A percentile compares a stretch with the other conserved stretches of the same genome.
These are phyloP conservation scores for Dillenia turbinata DNA, from an alignment of 164 flowering plant genomes.

Conservation along the genomic window DNA sequence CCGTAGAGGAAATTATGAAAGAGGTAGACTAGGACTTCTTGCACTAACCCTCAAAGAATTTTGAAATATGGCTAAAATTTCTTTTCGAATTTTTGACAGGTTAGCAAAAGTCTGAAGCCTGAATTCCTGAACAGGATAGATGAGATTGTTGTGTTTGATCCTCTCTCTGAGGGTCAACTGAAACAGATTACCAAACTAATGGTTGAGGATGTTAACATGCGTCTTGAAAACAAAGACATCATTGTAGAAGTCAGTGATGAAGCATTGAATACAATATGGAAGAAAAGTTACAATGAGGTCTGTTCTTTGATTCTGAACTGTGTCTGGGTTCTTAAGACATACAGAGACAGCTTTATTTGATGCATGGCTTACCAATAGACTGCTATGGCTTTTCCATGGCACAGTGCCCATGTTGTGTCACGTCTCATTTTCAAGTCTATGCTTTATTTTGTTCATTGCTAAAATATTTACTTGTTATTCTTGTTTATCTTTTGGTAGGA, in stretches of 20 bases:
- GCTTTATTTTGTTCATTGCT: too few relatives aligned
- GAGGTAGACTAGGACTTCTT: conserved; percentile 44
- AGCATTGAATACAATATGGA: conserved; percentile 61
- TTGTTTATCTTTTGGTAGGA: conserved; percentile 27
- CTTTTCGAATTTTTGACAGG: too few relatives aligned
- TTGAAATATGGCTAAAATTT: too few relatives aligned
- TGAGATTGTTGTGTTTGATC: conserved; percentile 87
- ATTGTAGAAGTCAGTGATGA: conserved; percentile 78
- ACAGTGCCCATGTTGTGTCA: too few relatives aligned
- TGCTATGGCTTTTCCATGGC: too few relatives aligned
- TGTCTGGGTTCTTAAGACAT: neutral
- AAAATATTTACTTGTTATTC: neutral
- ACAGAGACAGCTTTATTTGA: too few relatives aligned
- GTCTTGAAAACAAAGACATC: conserved; percentile 80
- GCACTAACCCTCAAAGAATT: too few relatives aligned
- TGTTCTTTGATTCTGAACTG: conserved; percentile 10
- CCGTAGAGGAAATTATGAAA: conserved; percentile 63
- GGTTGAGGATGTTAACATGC: conserved; percentile 72
- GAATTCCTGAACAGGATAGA: conserved; percentile 81
- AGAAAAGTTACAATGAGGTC: conserved; percentile 83
- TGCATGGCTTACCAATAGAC: too few relatives aligned
- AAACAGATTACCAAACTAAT: conserved; percentile 70
- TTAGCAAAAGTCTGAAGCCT: conserved; percentile 67
- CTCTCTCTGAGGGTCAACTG: conserved; percentile 72
- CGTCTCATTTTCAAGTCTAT: neutral